Base-by-base conservation (phyloP, 176 grass and related monocot species). In the Thinopyrum elongatum region DNA sequence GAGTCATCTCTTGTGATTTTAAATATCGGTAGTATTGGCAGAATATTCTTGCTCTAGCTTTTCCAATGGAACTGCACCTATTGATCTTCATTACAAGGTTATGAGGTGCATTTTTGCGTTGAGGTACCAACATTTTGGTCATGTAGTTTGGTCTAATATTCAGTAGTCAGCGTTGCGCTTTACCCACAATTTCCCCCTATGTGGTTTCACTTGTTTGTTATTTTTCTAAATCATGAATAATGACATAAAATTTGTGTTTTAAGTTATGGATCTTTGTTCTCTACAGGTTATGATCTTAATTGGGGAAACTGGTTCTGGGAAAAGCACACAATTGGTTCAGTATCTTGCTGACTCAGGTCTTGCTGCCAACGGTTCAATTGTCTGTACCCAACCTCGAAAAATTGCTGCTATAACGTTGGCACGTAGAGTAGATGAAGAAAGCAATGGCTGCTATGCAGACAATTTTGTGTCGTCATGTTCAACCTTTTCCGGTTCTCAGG, bases 311-410 rank as follows among this genome's bases (percentile, higher is more conserved):
- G 95, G 93, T 73, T 98, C 93, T 7, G 95, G 95, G 35, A 98
- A 98, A 80, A 98, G 95, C 86, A 98, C 95, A 61, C 95, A 98
- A 28, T 35, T 98, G 78, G 95, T 92, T 44, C 93, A 95, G 67
- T 98, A 89, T 90, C 85, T 98, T 90, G 91, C 91, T 55, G 93
- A 98, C 80, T 93, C 95, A 11, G 93, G 91, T 88, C 65, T 93
- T 63, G 85, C 86, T 70, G 69, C 55, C 47, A 72, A 78, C 85
- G 79, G 90, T 39, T 92, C 93, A 30, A 88, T 98, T 31, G 11
- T 98, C 14, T 98, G 96, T 82, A 95, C 96, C 23, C 96, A 98
- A 87, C 96, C 96, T 59, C 96, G 96, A 61, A 98, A 94, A 90
- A 86, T 98, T 89, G 91, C 93, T 7, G 91, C 90, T 58, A 78